A percentile compares a stretch with the other conserved stretches of the same genome.
Conservation (phyloP, 2,329 filamentous ascomycete species). For the Helminthosporium solani region DNA sequence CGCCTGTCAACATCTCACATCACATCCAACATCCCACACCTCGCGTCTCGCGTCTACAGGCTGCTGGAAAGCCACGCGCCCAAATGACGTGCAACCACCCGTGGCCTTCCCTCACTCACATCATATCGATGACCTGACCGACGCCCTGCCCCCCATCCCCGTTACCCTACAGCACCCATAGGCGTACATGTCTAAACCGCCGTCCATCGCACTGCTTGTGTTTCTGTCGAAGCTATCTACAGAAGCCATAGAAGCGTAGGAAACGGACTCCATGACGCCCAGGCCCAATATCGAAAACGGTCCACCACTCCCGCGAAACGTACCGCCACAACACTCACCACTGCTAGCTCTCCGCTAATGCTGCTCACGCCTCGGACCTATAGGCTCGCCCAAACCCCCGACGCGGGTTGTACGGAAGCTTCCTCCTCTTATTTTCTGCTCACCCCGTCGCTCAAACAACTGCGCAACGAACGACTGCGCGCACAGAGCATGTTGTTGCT, state of each 20-base stretch:
- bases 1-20: not conserved
- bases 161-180: not conserved
- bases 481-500: constrained; percentile 73
- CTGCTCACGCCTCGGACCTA: constrained; percentile 45
- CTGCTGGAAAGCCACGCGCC: constrained; percentile 13
- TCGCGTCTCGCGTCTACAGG: too few species aligned
- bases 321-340: constrained; percentile 9
- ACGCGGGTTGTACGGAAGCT: constrained; percentile 31
- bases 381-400: constrained; percentile 39
- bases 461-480: constrained; percentile 32
- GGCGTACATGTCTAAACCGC: not conserved
- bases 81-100: constrained; percentile 9
- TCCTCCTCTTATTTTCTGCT: constrained; percentile 37
- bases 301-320: too few species aligned
- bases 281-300: too few species aligned
- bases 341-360: constrained; percentile 38
- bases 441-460: constrained; percentile 36
- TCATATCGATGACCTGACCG: constrained; percentile 4
- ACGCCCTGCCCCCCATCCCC: not conserved
- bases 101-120: not conserved
- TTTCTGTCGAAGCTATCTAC: too few species aligned
- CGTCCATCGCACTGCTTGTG: constrained; percentile 7
- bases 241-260: not conserved
- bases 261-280: too few species aligned
- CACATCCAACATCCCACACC: not conserved